phyloP scores from a whole-genome alignment of 164 flowering plant species.

The Echeveria elegans region DNA sequence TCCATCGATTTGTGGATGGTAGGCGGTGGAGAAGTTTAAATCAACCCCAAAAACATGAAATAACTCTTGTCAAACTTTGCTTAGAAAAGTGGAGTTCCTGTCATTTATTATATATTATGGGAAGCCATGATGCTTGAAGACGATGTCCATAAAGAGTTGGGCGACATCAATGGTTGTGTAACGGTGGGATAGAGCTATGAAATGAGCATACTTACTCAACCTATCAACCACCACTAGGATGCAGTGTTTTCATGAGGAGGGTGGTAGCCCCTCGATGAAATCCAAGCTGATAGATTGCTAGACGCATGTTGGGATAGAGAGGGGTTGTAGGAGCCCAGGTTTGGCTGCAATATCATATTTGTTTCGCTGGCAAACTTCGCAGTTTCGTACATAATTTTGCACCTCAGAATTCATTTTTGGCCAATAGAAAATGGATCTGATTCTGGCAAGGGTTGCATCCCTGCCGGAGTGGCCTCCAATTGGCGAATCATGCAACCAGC shows the following conservation, averaged over 20 bases:
- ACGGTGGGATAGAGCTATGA: neutral
- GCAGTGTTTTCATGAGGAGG: neutral
- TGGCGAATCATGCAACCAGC: neutral
- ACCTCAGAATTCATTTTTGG: neutral
- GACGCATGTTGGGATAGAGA: neutral
- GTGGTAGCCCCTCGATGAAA: constrained; percentile 6
- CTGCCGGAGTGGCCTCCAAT: constrained; percentile 6
- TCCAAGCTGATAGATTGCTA: neutral
- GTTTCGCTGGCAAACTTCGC: neutral
- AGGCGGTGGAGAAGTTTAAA: neutral
- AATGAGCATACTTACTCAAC: neutral
- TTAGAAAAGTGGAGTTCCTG: neutral
- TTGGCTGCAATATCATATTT: neutral
- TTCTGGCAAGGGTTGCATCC: neutral
- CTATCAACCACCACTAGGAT: constrained; percentile 5
- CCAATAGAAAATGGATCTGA: neutral
- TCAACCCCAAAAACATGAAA: neutral
- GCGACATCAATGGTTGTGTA: neutral
- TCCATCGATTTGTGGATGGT: constrained; percentile 11
- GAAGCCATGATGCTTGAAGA: neutral
- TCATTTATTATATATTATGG: constrained; percentile 3
- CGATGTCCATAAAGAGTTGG: neutral
- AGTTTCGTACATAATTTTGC: neutral
- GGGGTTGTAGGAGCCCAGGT: neutral
- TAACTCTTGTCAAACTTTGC: too few relatives aligned